Base-by-base conservation (phyloP, 2,329 filamentous ascomycete species). In the Westerdykella aurantiaca region DNA sequence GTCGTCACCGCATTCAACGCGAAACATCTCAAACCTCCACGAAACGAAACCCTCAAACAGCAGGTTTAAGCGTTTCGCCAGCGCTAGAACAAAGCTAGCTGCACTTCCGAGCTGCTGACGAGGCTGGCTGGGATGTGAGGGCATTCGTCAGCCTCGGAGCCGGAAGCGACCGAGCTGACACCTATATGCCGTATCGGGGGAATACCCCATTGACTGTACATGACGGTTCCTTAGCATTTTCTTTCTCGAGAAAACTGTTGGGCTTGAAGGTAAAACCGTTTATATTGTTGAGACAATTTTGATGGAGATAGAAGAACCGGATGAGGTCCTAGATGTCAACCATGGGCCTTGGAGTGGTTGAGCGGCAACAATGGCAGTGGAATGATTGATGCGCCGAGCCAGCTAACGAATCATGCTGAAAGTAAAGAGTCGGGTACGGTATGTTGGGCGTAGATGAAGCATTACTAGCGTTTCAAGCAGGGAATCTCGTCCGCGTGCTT, bases 141-240 rank as follows among this genome's bases (percentile, higher is more conserved):
- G 35, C 25, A 45, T 45, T 49, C 51, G 53, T 59, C 58, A 64
- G 58, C 60, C 53, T 58, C 60, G 57, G 59, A 50, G 41, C 40
- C 44, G 39, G 44, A 42, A 41, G 46, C 43, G 46, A 54, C 63
- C 61, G 55, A 50, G 64, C 58, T 65, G 53, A 64, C 55, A 49
- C 48, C 46, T 48, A 39, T 52, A 51, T 50, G 18, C 53, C 55
- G 47, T 50, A 53, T 51, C 48, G 45, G 54, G 38, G 13, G 41
- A 40, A 46, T 34, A 38, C 52, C 53, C 50, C 34, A 16, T 48
- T 44, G 42, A 43, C 37, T 46, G 33, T 41, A 52, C 39, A 31
- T 50, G 45, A 48, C 47, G 48, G 47, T 42, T 47, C 45, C 40
- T 44, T 49, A 53, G 53, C 46, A 51, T 49, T 35, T 35, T 35